A percentile compares a stretch with the other conserved stretches of the same genome.
Conservation (phyloP, 78 protist genomes). For the Dictyostelium capitatum region DNA sequence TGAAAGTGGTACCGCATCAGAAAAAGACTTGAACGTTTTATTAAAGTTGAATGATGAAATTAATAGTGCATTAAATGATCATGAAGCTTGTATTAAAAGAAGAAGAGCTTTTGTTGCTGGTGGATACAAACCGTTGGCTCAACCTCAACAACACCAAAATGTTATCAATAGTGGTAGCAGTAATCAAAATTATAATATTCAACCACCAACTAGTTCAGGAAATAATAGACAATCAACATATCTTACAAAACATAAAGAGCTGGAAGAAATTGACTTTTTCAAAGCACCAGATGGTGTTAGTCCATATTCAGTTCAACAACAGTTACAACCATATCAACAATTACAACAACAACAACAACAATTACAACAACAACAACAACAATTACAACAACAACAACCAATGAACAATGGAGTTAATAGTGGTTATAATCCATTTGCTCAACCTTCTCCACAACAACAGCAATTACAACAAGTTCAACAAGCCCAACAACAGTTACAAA, state of each 20-base stretch:
- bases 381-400: background rate
- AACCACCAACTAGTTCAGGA: background rate
- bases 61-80: conserved; percentile 33
- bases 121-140: conserved; percentile 47
- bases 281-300: conserved; percentile 37
- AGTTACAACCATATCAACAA: conserved; percentile 26
- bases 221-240: background rate
- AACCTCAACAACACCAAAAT: conserved; percentile 22
- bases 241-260: conserved; percentile 28
- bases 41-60: conserved; percentile 56
- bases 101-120: conserved; percentile 50
- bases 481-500: conserved; percentile 6
- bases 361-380: background rate
- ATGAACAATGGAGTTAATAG: background rate
- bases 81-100: conserved; percentile 20
- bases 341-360: conserved; percentile 19
- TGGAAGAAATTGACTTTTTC: conserved; percentile 55
- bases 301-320: conserved; percentile 7
- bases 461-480: conserved; percentile 15
- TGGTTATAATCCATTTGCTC: background rate
- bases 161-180: too few relatives aligned
- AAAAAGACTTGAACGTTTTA: conserved; percentile 24
- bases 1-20: conserved; percentile 32
- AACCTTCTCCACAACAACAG: conserved; percentile 12
- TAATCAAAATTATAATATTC: background rate